Percentiles rank a stretch among this genome's conserved stretches.
Evolutionary conservation across 1,284 basidiomycete species (phyloP).

Genomic region (Sanghuangporus sanghuang): DNA sequence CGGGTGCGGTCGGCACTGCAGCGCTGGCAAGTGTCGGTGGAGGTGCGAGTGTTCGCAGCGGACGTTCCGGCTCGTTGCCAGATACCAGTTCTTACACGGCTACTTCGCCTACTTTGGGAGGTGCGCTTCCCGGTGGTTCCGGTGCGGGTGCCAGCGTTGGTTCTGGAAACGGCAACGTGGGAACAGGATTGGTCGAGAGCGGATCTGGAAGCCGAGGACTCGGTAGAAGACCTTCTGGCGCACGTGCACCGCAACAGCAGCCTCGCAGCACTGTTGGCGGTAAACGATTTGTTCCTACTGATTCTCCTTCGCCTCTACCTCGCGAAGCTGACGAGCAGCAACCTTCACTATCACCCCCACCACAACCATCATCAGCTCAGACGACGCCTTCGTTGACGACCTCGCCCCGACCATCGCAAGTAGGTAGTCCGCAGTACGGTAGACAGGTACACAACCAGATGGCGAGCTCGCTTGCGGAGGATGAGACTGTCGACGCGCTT

Average conservation of each 20-base stretch:
- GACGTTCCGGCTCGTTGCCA: slow-evolving; percentile 20
- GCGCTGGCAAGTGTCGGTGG: slow-evolving; percentile 15
- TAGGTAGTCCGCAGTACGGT: not conserved
- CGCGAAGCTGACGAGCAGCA: slow-evolving; percentile 12
- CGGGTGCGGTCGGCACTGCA: slow-evolving; percentile 19
- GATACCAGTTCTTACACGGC: not conserved
- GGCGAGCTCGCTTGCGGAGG: slow-evolving; percentile 31
- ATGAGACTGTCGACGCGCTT: slow-evolving; percentile 61
- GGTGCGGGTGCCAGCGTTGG: not conserved
- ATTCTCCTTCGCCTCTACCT: slow-evolving; percentile 18
- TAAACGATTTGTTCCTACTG: slow-evolving; percentile 22
- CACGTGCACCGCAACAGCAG: slow-evolving; percentile 57
- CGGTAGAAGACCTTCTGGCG: slow-evolving; percentile 77
- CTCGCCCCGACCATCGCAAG: not conserved
- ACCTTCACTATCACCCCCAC: not conserved
- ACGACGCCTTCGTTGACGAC: not conserved
- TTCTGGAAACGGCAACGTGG: not conserved
- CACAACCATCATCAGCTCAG: not conserved
- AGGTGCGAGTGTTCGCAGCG: slow-evolving; percentile 18
- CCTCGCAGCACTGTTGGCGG: slow-evolving; percentile 34
- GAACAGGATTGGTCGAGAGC: not conserved
- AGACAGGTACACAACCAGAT: slow-evolving; percentile 2
- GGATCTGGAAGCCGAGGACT: slow-evolving; percentile 35
- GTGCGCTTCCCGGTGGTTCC: not conserved
- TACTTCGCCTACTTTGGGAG: not conserved